These are phyloP conservation scores for Neurospora africana DNA, from an alignment of 495 filamentous ascomycete species.

Conservation along the genomic window DNA sequence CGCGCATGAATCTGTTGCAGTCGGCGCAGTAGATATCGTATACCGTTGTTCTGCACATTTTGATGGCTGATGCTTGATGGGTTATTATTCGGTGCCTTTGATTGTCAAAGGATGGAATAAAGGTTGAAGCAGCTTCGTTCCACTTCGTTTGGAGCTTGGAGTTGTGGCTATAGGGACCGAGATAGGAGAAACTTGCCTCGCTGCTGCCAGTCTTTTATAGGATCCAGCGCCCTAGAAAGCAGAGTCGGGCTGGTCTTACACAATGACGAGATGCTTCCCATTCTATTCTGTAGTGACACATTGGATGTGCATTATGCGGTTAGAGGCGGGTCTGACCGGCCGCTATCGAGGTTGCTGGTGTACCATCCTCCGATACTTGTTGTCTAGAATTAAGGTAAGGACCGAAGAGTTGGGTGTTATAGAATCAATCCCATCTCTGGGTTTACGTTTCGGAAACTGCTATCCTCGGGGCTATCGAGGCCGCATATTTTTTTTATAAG, in stretches of 20 bases:
- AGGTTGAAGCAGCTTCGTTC: background rate
- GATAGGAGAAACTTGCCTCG: background rate
- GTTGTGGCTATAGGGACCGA: background rate
- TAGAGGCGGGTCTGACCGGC: background rate
- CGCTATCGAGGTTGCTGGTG: background rate
- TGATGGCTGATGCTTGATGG: background rate
- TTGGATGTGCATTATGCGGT: background rate
- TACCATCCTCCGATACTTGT: background rate
- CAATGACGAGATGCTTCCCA: background rate
- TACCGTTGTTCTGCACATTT: background rate
- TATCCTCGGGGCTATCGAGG: background rate
- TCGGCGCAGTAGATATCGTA: background rate
- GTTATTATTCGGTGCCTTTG: background rate
- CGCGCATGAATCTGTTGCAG: background rate
- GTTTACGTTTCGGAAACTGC: background rate
- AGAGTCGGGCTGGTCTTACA: background rate
- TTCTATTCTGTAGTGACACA: background rate
- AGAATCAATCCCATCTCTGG: background rate
- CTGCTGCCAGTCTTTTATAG: background rate
- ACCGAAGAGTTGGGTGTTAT: background rate
- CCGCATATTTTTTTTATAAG: background rate
- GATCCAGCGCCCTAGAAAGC: background rate
- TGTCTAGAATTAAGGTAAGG: background rate
- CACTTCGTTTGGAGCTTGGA: background rate
- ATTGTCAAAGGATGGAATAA: background rate